A percentile compares a stretch with the other conserved stretches of the same genome.
Conservation (phyloP, 139 green algal species). For the Auxenochlorella protothecoides region DNA sequence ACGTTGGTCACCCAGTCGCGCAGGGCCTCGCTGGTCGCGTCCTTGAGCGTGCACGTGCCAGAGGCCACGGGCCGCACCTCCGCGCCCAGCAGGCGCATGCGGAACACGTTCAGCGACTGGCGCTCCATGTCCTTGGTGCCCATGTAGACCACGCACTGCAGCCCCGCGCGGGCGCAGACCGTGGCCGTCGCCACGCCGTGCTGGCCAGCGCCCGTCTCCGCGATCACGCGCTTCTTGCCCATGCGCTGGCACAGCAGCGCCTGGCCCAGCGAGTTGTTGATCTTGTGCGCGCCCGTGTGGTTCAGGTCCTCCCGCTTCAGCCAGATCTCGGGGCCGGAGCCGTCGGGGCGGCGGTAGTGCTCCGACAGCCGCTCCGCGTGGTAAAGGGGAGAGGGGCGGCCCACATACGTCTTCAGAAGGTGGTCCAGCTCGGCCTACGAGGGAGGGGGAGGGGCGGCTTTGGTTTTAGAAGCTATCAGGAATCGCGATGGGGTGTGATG, state of each 20-base stretch:
- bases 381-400: conserved; percentile 86
- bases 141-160: conserved; percentile 99
- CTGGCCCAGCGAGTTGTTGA: conserved; percentile 98
- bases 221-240: conserved; percentile 95
- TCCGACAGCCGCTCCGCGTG: conserved; percentile 84
- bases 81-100: conserved; percentile 93
- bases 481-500: too few relatives aligned
- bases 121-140: conserved; percentile 96
- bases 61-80: conserved; percentile 81
- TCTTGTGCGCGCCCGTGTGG: conserved; percentile 99
- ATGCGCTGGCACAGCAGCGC: conserved; percentile 84
- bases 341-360: conserved; percentile 56
- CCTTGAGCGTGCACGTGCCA: conserved; percentile 95
- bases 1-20: conserved; percentile 99
- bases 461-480: too few relatives aligned
- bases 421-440: conserved; percentile 71
- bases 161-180: conserved; percentile 86
- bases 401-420: conserved; percentile 94
- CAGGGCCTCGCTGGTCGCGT: conserved; percentile 95
- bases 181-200: conserved; percentile 97
- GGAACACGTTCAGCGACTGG: conserved; percentile 97
- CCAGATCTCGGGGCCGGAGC: conserved; percentile 76
- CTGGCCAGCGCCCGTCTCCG: conserved; percentile 96
- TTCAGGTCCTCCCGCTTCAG: conserved; percentile 99
- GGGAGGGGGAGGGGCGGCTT: neutral